A percentile compares a stretch with the other conserved stretches of the same genome.
Conservation (phyloP, 257 asterid genomes). For the Penstemon newberryi region DNA sequence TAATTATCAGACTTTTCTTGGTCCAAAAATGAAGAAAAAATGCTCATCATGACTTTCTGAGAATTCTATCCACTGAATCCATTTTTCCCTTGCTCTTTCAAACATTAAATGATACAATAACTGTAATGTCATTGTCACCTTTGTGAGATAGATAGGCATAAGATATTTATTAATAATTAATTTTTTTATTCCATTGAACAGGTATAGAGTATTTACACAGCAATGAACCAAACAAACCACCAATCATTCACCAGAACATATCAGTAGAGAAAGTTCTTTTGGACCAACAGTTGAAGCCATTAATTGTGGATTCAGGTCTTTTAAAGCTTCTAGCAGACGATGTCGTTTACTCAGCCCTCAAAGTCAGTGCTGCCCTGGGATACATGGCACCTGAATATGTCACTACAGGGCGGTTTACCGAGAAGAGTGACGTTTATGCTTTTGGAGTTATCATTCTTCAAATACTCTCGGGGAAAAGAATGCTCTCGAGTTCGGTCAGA, state of each 20-base stretch:
- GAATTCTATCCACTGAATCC: neutral
- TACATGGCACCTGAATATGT: slow-evolving; percentile 97
- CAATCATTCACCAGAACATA: slow-evolving; percentile 84
- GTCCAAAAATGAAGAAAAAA: slow-evolving; percentile 31
- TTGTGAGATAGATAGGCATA: no score
- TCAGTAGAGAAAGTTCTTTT: slow-evolving; percentile 77
- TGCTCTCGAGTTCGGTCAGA: slow-evolving; percentile 46
- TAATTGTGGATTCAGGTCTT: slow-evolving; percentile 79
- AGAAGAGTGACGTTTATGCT: slow-evolving; percentile 95
- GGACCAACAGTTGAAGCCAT: slow-evolving; percentile 58
- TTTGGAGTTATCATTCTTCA: slow-evolving; percentile 91
- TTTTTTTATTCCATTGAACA: slow-evolving; percentile 29
- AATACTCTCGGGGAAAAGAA: slow-evolving; percentile 63
- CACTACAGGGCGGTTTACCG: slow-evolving; percentile 91
- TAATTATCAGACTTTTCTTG: slow-evolving; percentile 29
- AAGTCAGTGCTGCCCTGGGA: slow-evolving; percentile 91
- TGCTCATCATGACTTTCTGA: neutral
- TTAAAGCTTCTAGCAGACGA: slow-evolving; percentile 89
- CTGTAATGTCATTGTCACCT: no score
- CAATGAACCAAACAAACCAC: slow-evolving; percentile 56
- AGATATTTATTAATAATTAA: no score
- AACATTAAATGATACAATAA: no score
- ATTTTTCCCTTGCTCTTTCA: no score
- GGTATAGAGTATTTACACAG: slow-evolving; percentile 79
- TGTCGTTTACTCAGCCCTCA: slow-evolving; percentile 88